These are phyloP conservation scores for Rauvolfia tetraphylla DNA, from an alignment of 257 asterid species.

Conservation along the genomic window DNA sequence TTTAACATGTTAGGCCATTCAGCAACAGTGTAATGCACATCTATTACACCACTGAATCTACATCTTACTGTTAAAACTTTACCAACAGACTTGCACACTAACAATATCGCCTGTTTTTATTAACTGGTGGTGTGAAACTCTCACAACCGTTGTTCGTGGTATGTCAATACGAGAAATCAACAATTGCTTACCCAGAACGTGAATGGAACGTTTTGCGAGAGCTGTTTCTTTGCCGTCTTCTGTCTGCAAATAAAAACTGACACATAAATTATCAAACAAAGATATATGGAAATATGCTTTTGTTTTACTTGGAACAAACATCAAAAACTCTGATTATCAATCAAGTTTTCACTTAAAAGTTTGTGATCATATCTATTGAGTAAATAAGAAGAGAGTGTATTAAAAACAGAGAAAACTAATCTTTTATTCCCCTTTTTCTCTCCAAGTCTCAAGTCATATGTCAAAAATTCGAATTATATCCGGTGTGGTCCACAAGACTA, in stretches of 20 bases:
- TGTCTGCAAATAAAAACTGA: constrained; percentile 7
- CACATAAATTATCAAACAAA: too few relatives aligned
- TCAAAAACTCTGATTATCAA: neutral
- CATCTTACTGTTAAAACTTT: accelerated
- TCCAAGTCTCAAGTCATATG: neutral
- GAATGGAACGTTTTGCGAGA: constrained; percentile 41
- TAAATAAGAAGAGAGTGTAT: neutral
- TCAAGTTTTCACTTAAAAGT: neutral
- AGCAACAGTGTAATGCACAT: constrained; percentile 36
- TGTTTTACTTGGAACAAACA: neutral
- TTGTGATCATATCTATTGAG: neutral
- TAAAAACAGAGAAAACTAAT: neutral
- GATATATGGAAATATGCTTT: neutral
- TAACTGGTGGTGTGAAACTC: constrained; percentile 27
- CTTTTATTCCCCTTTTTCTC: neutral
- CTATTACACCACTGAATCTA: constrained; percentile 18
- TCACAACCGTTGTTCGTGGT: constrained; percentile 57
- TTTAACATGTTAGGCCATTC: constrained; percentile 69
- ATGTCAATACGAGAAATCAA: constrained; percentile 47
- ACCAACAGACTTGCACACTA: constrained; percentile 36
- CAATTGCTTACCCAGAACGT: constrained; percentile 41
- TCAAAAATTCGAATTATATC: neutral
- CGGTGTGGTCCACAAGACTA: neutral
- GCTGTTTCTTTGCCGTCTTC: constrained; percentile 59
- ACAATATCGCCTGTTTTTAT: accelerated